Conservation (phyloP, 495 filamentous ascomycete species). For the Pyrenula aspistea region DNA sequence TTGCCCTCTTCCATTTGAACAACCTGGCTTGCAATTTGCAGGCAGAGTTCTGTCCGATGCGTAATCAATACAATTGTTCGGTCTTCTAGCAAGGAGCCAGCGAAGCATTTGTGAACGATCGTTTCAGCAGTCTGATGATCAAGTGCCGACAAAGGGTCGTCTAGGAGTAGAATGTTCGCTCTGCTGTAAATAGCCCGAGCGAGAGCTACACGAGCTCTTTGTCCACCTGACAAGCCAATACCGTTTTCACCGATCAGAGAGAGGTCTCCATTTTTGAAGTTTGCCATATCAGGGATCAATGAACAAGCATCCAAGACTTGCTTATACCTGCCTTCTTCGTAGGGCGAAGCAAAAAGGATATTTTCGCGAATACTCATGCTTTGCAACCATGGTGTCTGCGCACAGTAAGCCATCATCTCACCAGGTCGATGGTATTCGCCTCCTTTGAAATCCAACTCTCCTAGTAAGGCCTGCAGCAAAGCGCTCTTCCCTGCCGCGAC, state of each 20-base stretch:
- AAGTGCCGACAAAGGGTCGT: conserved; percentile 58
- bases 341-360: conserved; percentile 64
- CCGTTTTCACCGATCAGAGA: conserved; percentile 63
- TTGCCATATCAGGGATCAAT: conserved; percentile 48
- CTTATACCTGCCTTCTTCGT: conserved; percentile 50
- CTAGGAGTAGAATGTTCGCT: conserved; percentile 50
- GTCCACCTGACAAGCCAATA: conserved; percentile 58
- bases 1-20: conserved; percentile 49
- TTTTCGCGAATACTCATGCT: conserved; percentile 85
- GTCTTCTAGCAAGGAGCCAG: conserved; percentile 46
- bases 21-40: conserved; percentile 51
- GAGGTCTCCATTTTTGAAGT: conserved; percentile 52
- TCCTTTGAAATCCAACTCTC: conserved; percentile 56
- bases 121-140: conserved; percentile 66
- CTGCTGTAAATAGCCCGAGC: conserved; percentile 61
- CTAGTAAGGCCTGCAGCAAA: conserved; percentile 63
- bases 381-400: conserved; percentile 80
- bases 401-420: conserved; percentile 68
- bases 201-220: conserved; percentile 55
- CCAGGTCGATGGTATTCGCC: conserved; percentile 49
- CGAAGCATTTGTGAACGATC: conserved; percentile 57
- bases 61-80: conserved; percentile 64
- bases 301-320: conserved; percentile 51
- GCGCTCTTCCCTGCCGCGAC: conserved; percentile 76
- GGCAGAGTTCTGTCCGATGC: conserved; percentile 61